Conservation (phyloP, 2,329 filamentous ascomycete species). For the Ploettnerulaceae sp. region DNA sequence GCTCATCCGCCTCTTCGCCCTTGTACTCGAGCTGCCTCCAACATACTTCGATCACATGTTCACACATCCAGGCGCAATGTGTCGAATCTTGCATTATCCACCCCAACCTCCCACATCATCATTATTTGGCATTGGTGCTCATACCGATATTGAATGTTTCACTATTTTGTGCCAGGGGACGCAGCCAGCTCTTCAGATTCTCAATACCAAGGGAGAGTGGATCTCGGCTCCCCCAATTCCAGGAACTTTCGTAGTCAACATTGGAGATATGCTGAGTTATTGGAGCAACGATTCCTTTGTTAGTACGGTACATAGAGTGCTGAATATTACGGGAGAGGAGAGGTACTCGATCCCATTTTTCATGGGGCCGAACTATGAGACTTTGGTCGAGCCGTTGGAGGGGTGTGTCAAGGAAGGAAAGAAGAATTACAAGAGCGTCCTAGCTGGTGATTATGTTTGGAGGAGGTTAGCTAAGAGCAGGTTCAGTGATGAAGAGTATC, state of each 20-base stretch:
- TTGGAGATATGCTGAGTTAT: conserved; percentile 6
- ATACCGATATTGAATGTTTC: conserved; percentile 41
- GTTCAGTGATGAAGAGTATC: conserved; percentile 10
- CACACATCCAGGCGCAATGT: conserved; percentile 41
- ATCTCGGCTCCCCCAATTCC: background rate
- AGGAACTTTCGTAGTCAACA: background rate
- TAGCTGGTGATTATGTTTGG: conserved; percentile 13
- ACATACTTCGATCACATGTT: conserved; percentile 45
- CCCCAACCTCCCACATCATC: conserved; percentile 16
- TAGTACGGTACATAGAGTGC: conserved; percentile 16
- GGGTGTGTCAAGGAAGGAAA: conserved; percentile 6
- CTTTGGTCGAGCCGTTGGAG: conserved; percentile 5
- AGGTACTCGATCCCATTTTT: conserved; percentile 15
- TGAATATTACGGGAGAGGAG: conserved; percentile 11
- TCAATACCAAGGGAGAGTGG: background rate
- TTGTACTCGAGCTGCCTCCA: conserved; percentile 33
- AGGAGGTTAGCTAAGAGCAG: conserved; percentile 7
- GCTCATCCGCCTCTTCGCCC: conserved; percentile 46
- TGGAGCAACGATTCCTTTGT: conserved; percentile 11
- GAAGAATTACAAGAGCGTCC: conserved; percentile 7
- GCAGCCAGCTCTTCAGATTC: conserved; percentile 37
- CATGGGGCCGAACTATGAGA: conserved; percentile 8
- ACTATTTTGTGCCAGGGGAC: conserved; percentile 43
- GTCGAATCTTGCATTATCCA: conserved; percentile 34
- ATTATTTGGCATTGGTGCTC: conserved; percentile 36